Base-by-base conservation (phyloP, 306 rosid species). In the Psophocarpus tetragonolobus region DNA sequence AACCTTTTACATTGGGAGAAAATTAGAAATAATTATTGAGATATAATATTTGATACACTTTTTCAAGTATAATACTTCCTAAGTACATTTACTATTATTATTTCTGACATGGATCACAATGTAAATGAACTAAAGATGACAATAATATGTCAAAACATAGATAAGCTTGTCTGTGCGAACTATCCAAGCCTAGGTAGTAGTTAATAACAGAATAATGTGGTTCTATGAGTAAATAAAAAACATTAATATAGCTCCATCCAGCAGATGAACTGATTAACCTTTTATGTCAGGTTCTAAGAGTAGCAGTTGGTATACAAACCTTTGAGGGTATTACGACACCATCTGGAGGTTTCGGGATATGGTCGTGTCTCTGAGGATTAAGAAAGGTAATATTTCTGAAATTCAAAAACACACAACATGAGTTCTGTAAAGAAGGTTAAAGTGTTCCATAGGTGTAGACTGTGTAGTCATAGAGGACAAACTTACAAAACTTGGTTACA, bases 401-500 rank as follows among this genome's bases (percentile, higher is more conserved):
- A 70, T 32, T 33, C 23, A 74, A 76, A 38, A 74, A 63, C 51
- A 61, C 68, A 47, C 44, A 63, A 78, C 62, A 65, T 78, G 38
- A 81, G 64, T 35, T 78, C 65, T 29, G 3, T 6, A 24, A 6
- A 6, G 27, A 23, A 53, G 57, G 12, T 53, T 76, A 58, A 60
- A 30, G 21, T 68, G 68, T 61, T 68, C 42, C 50, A 27, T 13
- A 18, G 44, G 65, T 50, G 57, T 41, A 33, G 64, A 13, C 18
- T 2, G 1, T 63, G 48, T 6, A 21, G 45, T 50, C 45, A 12
- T 20, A 67, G 24, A 32, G 75, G 58, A 64, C 17, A 74, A 67
- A 88, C 95, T 87, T 87, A 92, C 97, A 87, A 54, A 64, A 88
- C 95, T 88, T 71, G 88, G 79, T 90, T 92, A 23, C 33, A 14